Evolutionary conservation across 2,329 filamentous ascomycete genomes (phyloP), one percentile per base, ranked within the genome.

Genomic region (Colletotrichum chrysophilum): DNA sequence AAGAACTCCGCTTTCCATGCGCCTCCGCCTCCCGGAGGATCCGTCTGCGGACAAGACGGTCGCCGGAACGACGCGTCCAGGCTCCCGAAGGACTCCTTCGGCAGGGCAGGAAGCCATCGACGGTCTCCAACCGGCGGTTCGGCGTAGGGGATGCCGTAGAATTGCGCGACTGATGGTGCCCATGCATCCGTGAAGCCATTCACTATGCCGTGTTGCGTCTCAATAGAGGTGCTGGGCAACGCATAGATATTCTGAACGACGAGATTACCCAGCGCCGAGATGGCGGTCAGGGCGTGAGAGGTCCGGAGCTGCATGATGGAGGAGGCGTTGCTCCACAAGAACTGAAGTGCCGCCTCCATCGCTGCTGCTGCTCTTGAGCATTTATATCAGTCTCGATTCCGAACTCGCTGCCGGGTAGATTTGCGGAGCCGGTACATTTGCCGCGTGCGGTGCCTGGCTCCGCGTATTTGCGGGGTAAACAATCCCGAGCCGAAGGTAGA

Each of bases 131-230:
- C 78, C 1, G 82, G 82, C 24, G 82, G 78, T 58, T 79, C 67
- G 6, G 79, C 81, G 21, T 80, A 83, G 4, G 82, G 81, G 24
- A 83, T 81, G 6, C 85, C 85, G 7, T 86, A 79, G 69, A 85
- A 87, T 76, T 86, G 55, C n/a, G 66, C 52, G 13, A 69, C 66
- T 1, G 66, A 69, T 5, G 66, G 66, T 21, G 52, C 16, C n/a
- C 32, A 60, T n/a, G 55, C 14, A n/a, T 58, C 66, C 13, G 66
- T 60, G 32, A 60, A 69, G 24, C 66, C 66, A 43, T 28, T 60
- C 6, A 69, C 66, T 7, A 60, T 10, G 24, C 66, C 66, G 16
- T 61, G 36, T 18, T 34, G 14, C 21, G 55, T 60, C 24, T 60
- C 55, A 18, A 61, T 13, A 12, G 28, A 43, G 5, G 34, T 16